Conservation (phyloP, 306 rosid genomes). For the Betula pendula region DNA sequence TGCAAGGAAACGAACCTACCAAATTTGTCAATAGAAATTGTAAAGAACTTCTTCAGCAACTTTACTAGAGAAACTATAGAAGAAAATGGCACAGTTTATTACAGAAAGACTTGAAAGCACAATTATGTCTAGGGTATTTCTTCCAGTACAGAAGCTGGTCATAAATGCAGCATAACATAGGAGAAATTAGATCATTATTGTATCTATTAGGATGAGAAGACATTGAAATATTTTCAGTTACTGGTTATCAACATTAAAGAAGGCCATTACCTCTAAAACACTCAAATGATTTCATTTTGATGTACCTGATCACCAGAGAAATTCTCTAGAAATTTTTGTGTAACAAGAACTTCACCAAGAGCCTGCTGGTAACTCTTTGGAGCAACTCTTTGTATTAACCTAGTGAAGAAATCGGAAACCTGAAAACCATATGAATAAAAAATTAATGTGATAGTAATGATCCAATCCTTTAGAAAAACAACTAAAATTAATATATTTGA, state of each 20-base stretch:
- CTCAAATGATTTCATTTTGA: constrained; percentile 1
- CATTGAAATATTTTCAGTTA: constrained; percentile 1
- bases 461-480: not conserved
- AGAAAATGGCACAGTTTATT: not conserved
- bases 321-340: constrained; percentile 81
- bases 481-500: not conserved
- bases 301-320: constrained; percentile 94
- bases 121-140: constrained; percentile 2
- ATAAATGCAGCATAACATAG: constrained; percentile 4
- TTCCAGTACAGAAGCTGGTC: not conserved
- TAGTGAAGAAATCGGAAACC: constrained; percentile 89
- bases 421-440: constrained; percentile 29
- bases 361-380: constrained; percentile 99
- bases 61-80: constrained; percentile 12
- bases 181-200: not conserved
- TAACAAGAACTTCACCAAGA: constrained; percentile 75
- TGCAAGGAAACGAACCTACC: constrained; percentile 93
- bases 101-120: not conserved
- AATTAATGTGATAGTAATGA: not conserved
- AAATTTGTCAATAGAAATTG: constrained; percentile 16
- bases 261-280: constrained; percentile 15
- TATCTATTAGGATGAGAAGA: not conserved
- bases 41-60: constrained; percentile 15
- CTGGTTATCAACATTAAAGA: constrained; percentile 7
- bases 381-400: constrained; percentile 90